Conservation (phyloP, 345 rosid species). For the Eucalyptus virginea region DNA sequence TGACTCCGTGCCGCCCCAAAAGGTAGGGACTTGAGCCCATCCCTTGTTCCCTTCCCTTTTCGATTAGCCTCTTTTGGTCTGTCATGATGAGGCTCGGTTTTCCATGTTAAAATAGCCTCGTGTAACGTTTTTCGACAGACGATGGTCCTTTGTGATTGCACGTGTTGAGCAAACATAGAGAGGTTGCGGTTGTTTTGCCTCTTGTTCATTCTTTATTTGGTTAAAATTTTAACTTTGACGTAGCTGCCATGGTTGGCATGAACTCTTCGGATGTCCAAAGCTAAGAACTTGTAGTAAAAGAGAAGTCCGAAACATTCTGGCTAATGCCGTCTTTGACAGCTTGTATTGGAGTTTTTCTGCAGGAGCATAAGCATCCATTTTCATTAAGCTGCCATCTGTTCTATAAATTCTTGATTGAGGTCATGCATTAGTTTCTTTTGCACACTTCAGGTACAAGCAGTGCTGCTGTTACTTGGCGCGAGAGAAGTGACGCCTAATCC, state of each 20-base stretch:
- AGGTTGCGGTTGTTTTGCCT: background rate
- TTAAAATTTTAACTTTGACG: background rate
- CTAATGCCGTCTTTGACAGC: background rate
- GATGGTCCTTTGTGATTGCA: background rate
- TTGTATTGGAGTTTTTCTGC: background rate
- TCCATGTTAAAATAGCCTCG: background rate
- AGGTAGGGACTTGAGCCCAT: background rate
- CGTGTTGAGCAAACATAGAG: background rate
- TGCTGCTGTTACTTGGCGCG: conserved; percentile 26
- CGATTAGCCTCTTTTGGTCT: background rate
- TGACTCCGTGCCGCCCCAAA: background rate
- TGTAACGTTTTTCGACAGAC: background rate
- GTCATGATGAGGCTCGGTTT: background rate
- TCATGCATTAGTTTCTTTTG: background rate
- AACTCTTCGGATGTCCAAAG: background rate
- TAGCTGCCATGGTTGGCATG: background rate
- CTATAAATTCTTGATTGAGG: background rate
- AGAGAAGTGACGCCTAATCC: conserved; percentile 17
- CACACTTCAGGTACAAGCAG: conserved; percentile 24
- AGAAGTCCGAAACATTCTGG: background rate
- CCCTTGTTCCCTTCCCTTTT: background rate
- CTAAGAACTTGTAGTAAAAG: background rate
- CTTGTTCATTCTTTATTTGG: background rate
- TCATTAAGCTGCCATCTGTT: background rate
- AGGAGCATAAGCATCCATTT: background rate